Evolutionary conservation across 345 rosid genomes (phyloP).

Genomic region (Lepidium didymum): DNA sequence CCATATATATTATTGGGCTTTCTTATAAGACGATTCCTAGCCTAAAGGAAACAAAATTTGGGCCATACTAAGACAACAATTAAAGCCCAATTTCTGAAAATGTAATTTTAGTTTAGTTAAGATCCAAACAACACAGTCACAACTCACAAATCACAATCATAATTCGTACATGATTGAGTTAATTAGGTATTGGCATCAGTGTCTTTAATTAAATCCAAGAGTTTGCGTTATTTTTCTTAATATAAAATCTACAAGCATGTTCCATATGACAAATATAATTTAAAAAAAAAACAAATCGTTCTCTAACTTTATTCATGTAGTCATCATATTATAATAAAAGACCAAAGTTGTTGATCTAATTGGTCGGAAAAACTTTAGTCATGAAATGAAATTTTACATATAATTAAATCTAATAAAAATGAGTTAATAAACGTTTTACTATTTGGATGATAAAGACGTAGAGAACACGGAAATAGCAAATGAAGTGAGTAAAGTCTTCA

Average conservation of each 20-base stretch:
- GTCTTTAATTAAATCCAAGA: background rate
- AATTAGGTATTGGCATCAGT: background rate
- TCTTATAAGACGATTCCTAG: background rate
- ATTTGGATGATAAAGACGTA: background rate
- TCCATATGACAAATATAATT: no score
- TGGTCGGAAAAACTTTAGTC: no score
- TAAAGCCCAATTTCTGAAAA: background rate
- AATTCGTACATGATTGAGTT: background rate
- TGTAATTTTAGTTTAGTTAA: background rate
- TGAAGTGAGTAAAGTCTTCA: slow-evolving; percentile 15
- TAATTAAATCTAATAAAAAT: no score
- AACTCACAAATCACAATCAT: no score
- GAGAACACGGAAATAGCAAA: slow-evolving; percentile 1
- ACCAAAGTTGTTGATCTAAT: no score
- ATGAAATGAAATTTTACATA: no score
- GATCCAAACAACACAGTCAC: background rate
- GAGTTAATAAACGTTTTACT: background rate
- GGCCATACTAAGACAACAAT: background rate
- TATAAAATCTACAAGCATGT: no score
- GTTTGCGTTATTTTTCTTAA: no score
- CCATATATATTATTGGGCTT: background rate
- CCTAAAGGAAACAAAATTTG: background rate
- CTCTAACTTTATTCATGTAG: no score
- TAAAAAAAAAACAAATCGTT: no score
- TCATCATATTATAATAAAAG: no score